A percentile compares a stretch with the other conserved stretches of the same genome.
Conservation (phyloP, 2,329 filamentous ascomycete species). For the Fusarium stilboides region DNA sequence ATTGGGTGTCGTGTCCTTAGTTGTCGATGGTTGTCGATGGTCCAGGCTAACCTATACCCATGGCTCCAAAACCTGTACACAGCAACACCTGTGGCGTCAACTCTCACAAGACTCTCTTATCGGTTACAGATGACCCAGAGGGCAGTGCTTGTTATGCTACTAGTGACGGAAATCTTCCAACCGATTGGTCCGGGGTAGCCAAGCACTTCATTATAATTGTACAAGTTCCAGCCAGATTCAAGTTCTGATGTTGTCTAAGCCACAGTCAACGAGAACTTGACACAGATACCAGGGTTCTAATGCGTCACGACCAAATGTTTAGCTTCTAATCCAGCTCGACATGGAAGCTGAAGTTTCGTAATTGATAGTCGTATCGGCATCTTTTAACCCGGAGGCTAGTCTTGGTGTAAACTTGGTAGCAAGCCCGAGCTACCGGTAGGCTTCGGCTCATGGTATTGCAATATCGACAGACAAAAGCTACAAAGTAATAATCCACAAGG, state of each 20-base stretch:
- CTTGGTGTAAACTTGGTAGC: too few species aligned
- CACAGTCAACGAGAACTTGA: conserved; percentile 5
- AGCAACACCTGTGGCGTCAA: neutral
- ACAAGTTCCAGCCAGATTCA: neutral
- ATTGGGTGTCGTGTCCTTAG: conserved; percentile 1
- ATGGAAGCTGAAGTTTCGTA: neutral
- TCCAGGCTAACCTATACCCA: neutral
- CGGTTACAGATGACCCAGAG: neutral
- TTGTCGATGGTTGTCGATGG: neutral
- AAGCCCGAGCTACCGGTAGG: too few species aligned
- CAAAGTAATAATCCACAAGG: neutral
- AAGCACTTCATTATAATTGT: neutral
- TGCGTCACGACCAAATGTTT: neutral
- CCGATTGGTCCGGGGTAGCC: neutral
- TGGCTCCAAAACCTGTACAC: neutral
- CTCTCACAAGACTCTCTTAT: neutral
- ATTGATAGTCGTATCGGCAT: neutral
- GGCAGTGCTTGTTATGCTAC: conserved; percentile 16
- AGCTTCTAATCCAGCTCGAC: neutral
- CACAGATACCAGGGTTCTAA: neutral
- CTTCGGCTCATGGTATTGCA: neutral
- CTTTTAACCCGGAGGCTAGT: neutral
- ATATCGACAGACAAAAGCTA: neutral
- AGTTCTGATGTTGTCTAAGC: conserved; percentile 11
- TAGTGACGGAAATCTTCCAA: neutral